Conservation (phyloP, 306 rosid species). For the Lagenaria siceraria region DNA sequence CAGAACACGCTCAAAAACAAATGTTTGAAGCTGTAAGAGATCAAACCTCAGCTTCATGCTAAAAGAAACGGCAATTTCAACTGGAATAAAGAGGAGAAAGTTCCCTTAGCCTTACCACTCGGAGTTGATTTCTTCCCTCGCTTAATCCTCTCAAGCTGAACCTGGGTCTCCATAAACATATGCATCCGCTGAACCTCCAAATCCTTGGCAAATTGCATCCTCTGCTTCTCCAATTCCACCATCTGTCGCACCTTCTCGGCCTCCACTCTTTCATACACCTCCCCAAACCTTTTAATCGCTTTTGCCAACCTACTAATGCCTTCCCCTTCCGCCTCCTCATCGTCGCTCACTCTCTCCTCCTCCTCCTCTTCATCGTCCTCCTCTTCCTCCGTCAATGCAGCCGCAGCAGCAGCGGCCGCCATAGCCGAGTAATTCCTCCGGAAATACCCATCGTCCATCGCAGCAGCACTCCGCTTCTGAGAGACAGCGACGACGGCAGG, state of each 20-base stretch:
- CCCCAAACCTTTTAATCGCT: conserved; percentile 80
- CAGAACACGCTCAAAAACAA: neutral
- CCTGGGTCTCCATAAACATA: conserved; percentile 91
- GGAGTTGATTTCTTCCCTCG: conserved; percentile 76
- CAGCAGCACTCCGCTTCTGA: conserved; percentile 45
- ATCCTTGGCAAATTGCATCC: conserved; percentile 88
- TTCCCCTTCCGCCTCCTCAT: conserved; percentile 53
- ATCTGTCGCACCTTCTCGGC: conserved; percentile 77
- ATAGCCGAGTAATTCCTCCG: conserved; percentile 83
- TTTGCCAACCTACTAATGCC: conserved; percentile 77
- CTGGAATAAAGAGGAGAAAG: neutral
- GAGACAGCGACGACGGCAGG: conserved; percentile 23
- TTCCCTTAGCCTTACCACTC: conserved; percentile 40
- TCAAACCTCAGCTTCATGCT: neutral
- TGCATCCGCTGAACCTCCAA: conserved; percentile 86
- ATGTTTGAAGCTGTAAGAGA: neutral
- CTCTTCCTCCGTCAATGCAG: conserved; percentile 41
- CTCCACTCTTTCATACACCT: conserved; percentile 79
- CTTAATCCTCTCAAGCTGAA: conserved; percentile 90
- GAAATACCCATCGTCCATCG: conserved; percentile 43
- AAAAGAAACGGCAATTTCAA: neutral
- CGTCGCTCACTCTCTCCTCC: conserved; percentile 29
- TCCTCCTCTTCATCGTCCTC: conserved; percentile 51
- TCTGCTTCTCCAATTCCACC: conserved; percentile 93
- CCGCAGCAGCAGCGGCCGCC: conserved; percentile 91